Evolutionary conservation across 1,284 basidiomycete species (phyloP).

Genomic region (Amylostereum areolatum): DNA sequence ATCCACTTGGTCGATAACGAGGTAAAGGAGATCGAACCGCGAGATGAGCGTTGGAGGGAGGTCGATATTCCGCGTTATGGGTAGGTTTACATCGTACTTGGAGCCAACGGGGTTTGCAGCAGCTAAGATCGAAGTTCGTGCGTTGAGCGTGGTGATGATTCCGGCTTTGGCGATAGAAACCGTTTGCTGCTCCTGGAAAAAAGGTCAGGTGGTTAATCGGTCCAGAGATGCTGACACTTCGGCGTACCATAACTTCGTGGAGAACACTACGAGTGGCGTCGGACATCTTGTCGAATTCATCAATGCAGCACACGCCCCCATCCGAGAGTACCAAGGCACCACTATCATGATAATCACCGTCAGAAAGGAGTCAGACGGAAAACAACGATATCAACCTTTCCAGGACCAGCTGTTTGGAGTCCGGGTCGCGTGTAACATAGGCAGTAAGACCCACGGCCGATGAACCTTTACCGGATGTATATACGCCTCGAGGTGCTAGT

Average conservation of each 20-base stretch:
- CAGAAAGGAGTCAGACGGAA: not conserved
- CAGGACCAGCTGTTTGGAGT: conserved; percentile 95
- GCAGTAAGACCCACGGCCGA: conserved; percentile 98
- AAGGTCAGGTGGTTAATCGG: not conserved
- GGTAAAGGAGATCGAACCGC: conserved; percentile 96
- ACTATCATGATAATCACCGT: conserved; percentile 32
- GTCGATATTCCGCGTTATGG: conserved; percentile 86
- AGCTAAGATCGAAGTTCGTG: conserved; percentile 93
- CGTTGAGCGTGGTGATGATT: conserved; percentile 97
- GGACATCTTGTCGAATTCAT: conserved; percentile 99
- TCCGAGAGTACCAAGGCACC: conserved; percentile 96
- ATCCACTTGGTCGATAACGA: conserved; percentile 94
- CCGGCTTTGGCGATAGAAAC: conserved; percentile 99
- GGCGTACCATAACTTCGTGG: conserved; percentile 95
- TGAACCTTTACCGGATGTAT: conserved; percentile 95
- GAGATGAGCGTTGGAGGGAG: conserved; percentile 97
- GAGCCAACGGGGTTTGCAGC: conserved; percentile 97
- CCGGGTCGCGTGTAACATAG: conserved; percentile 96
- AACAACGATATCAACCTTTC: conserved; percentile 62
- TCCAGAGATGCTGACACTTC: not conserved
- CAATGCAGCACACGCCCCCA: conserved; percentile 98
- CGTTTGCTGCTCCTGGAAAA: conserved; percentile 94
- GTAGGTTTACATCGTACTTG: conserved; percentile 87
- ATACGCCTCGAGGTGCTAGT: conserved; percentile 96
- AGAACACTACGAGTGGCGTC: conserved; percentile 94